Percentiles rank a stretch among this genome's conserved stretches.
Evolutionary conservation across 805 yeast species (phyloP).

Genomic region (Schwanniomyces yamadae): DNA sequence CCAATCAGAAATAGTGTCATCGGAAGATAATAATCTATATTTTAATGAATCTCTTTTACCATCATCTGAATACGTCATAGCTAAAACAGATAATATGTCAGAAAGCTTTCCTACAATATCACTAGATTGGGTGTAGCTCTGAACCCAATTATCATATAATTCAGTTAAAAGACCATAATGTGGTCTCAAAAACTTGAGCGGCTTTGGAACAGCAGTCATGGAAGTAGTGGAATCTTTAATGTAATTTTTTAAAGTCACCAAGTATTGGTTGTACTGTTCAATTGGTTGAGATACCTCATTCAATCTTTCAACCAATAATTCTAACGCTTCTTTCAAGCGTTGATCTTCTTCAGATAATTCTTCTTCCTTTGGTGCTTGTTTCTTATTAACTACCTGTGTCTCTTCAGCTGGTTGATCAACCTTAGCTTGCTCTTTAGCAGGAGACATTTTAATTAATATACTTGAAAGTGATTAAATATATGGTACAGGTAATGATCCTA

Average conservation of each 20-base stretch:
- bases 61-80: slow-evolving; percentile 88
- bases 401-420: slow-evolving; percentile 19
- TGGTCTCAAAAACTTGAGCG: slow-evolving; percentile 91
- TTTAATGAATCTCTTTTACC: slow-evolving; percentile 77
- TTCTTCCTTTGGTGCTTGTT: slow-evolving; percentile 51
- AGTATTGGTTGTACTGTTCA: slow-evolving; percentile 57
- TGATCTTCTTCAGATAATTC: slow-evolving; percentile 93
- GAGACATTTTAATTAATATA: slow-evolving; percentile 32
- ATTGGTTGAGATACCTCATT: slow-evolving; percentile 46
- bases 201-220: slow-evolving; percentile 99
- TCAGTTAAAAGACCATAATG: slow-evolving; percentile 68
- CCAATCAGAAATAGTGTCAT: slow-evolving; percentile 75
- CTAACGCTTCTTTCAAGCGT: slow-evolving; percentile 82
- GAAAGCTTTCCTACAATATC: slow-evolving; percentile 61
- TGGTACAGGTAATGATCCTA: too few relatives aligned
- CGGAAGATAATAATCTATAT: slow-evolving; percentile 62
- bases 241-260: slow-evolving; percentile 67
- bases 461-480: too few relatives aligned
- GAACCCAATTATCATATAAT: slow-evolving; percentile 66
- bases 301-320: slow-evolving; percentile 78
- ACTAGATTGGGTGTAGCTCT: slow-evolving; percentile 19
- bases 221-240: slow-evolving; percentile 94
- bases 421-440: slow-evolving; percentile 26
- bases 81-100: slow-evolving; percentile 87
- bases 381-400: slow-evolving; percentile 15